These are phyloP conservation scores for Limonium bicolor DNA, from an alignment of 148 eudicot genomes.

Conservation along the genomic window DNA sequence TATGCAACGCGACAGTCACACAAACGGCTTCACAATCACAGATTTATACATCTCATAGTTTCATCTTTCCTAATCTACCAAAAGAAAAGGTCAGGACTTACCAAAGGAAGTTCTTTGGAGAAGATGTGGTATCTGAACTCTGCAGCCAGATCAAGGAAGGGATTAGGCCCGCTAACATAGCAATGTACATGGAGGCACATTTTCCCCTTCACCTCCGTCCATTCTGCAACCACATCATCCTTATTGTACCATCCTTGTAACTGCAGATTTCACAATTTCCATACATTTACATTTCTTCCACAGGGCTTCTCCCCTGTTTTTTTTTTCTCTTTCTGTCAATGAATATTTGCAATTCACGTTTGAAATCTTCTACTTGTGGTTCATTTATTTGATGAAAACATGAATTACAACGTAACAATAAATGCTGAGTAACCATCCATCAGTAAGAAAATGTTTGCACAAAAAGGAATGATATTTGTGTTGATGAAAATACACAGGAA, in stretches of 20 bases:
- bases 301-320: no score
- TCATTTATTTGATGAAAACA: no score
- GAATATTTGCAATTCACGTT: no score
- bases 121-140: conserved; percentile 83
- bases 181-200: conserved; percentile 68
- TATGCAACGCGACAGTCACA: neutral
- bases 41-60: neutral
- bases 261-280: conserved; percentile 39
- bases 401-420: no score
- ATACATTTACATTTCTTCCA: neutral
- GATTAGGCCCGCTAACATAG: conserved; percentile 74
- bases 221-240: conserved; percentile 90
- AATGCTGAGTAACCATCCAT: no score
- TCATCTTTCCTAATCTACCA: neutral
- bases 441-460: no score
- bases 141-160: conserved; percentile 50
- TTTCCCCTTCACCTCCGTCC: conserved; percentile 60
- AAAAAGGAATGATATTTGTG: no score
- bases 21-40: neutral
- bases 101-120: conserved; percentile 88
- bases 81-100: conserved; percentile 15
- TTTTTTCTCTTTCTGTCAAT: no score
- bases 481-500: no score
- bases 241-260: conserved; percentile 83
- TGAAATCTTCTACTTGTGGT: no score